Base-by-base conservation (phyloP, 2,329 filamentous ascomycete genomes). In the Paraphoma sp. region DNA sequence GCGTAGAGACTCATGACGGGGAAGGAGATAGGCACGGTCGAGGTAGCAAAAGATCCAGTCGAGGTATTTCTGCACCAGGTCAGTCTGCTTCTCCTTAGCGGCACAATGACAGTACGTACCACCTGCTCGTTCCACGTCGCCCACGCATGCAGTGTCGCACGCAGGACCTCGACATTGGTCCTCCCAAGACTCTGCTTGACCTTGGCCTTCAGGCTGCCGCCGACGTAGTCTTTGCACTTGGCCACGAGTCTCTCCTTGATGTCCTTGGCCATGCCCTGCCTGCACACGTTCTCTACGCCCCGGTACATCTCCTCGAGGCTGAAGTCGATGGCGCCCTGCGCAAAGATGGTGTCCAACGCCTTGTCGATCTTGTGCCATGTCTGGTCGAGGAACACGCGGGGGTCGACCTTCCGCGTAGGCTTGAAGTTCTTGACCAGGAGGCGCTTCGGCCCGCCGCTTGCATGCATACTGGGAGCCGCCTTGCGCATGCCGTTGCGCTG, bases 381-480 rank as follows among this genome's bases (percentile, higher is more conserved):
- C 68, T 88, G 87, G 41, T 88, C 82, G 67, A 96, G 92, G 79
- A 97, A 98, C 61, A 86, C 83, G 60, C 90, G 87, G 17, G 90
- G 85, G 66, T 92, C 86, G 52, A 85, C 82, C 55, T 84, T 83
- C n/a, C 84, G 79, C 16, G 83, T 83, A 1, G 85, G 84, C 56
- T 89, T 87, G 62, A 97, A 84, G 74, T 97, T 98, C 84, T 97
- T 97, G 68, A 99, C 91, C n/a, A 94, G 86, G 45, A 99, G 85
- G 77, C 90, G 93, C 82, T 90, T 93, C 17, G 92, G 88, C 31
- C 92, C 93, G 16, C 55, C 47, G 41, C 55, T 67, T 10, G 84
- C 82, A 68, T 91, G 87, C 11, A 92, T 88, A 65, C 89, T 90
- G 71, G 93, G 91, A 48, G 81, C 80, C 51, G 74, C 76, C 42